Evolutionary conservation across 192 early-diverging fungal species (phyloP).

Genomic region (Cladochytrium replicatum): DNA sequence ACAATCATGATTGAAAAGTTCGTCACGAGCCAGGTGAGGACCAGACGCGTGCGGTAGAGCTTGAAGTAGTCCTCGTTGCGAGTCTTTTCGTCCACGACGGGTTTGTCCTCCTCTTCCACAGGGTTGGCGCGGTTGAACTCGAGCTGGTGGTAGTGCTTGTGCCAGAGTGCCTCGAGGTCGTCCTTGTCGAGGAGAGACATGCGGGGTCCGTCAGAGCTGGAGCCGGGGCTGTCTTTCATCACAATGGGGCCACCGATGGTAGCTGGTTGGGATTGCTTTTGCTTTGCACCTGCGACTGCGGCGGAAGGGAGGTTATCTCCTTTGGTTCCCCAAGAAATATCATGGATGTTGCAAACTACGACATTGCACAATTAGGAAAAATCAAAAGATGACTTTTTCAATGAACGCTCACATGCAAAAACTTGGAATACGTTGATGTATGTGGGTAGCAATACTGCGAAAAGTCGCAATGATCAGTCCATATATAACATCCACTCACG

Average conservation of each 20-base stretch:
- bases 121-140: constrained; percentile 22
- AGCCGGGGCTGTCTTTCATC: constrained; percentile 19
- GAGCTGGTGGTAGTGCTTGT: constrained; percentile 47
- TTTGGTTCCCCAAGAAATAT: constrained; percentile 53
- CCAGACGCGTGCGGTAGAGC: constrained; percentile 71
- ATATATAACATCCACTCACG: too few relatives aligned
- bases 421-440: constrained; percentile 40
- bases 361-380: not conserved
- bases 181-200: too few relatives aligned
- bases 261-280: not conserved
- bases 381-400: too few relatives aligned
- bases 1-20: constrained; percentile 67
- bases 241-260: not conserved
- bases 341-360: constrained; percentile 42
- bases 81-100: constrained; percentile 67
- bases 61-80: constrained; percentile 87
- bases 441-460: constrained; percentile 31
- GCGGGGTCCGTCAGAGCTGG: too few relatives aligned
- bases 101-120: not conserved
- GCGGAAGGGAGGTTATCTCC: constrained; percentile 30
- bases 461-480: too few relatives aligned
- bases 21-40: constrained; percentile 79
- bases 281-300: not conserved
- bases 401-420: constrained; percentile 30
- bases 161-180: constrained; percentile 57